These are phyloP conservation scores for Citeromyces matritensis DNA, from an alignment of 805 yeast genomes.

Conservation along the genomic window DNA sequence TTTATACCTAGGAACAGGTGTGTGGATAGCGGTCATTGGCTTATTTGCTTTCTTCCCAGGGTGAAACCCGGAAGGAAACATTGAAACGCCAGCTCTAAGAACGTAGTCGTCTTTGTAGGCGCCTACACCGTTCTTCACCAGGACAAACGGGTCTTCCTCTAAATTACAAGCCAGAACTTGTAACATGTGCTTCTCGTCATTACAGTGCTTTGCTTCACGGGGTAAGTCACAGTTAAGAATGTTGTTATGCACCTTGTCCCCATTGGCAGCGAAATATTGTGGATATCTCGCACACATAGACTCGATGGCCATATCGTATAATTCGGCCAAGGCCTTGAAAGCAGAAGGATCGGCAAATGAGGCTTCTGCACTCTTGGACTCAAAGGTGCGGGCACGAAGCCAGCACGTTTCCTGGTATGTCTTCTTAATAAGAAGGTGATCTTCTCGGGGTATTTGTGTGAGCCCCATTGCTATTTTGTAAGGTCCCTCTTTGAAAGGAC, in stretches of 20 bases:
- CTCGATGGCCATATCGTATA: slow-evolving; percentile 24
- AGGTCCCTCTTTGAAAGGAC: slow-evolving; percentile 32
- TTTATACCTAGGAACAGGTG: slow-evolving; percentile 58
- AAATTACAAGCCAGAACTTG: slow-evolving; percentile 14
- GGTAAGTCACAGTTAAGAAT: neutral
- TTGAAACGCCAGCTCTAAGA: slow-evolving; percentile 38
- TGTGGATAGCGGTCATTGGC: slow-evolving; percentile 47
- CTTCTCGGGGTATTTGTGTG: no score
- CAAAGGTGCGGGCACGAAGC: no score
- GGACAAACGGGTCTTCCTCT: slow-evolving; percentile 51
- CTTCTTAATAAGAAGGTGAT: no score
- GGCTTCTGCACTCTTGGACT: no score
- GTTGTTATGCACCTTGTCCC: no score
- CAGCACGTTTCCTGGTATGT: no score
- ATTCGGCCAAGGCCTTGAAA: slow-evolving; percentile 26
- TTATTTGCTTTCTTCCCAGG: slow-evolving; percentile 36
- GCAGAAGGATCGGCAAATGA: no score
- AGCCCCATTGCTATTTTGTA: slow-evolving; percentile 44
- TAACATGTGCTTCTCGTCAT: neutral
- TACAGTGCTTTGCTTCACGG: neutral
- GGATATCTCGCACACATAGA: slow-evolving; percentile 7
- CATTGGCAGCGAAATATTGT: no score
- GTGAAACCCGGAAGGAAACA: slow-evolving; percentile 64
- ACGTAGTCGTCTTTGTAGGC: slow-evolving; percentile 38
- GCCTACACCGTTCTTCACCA: slow-evolving; percentile 22